Evolutionary conservation across 495 filamentous ascomycete genomes (phyloP).

Genomic region (Thozetella sp.): DNA sequence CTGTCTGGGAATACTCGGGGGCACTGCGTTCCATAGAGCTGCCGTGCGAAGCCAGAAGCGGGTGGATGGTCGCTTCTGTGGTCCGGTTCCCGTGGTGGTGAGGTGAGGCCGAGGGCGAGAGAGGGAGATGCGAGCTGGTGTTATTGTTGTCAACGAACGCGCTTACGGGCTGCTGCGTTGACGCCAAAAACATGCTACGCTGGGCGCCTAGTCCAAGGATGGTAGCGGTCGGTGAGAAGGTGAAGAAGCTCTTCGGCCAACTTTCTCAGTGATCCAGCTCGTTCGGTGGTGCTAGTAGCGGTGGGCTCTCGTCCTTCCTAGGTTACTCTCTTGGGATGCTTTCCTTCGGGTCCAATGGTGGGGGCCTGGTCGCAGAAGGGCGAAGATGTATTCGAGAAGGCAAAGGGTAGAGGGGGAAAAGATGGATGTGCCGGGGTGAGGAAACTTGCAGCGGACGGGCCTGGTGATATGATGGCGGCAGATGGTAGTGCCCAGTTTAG

Average conservation of each 20-base stretch:
- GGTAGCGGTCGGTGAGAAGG: slow-evolving; percentile 21
- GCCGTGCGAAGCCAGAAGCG: slow-evolving; percentile 36
- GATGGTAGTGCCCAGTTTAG: slow-evolving; percentile 14
- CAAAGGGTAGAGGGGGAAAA: slow-evolving; percentile 20
- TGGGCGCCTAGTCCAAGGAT: slow-evolving; percentile 16
- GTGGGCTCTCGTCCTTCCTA: neutral
- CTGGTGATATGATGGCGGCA: slow-evolving; percentile 36
- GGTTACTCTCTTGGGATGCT: neutral
- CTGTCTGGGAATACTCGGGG: slow-evolving; percentile 96
- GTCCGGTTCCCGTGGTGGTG: slow-evolving; percentile 24
- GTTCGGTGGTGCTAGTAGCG: slow-evolving; percentile 24
- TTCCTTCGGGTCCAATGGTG: neutral
- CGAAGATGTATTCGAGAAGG: neutral
- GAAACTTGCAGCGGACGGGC: slow-evolving; percentile 23
- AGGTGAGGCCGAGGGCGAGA: slow-evolving; percentile 24
- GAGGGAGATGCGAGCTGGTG: slow-evolving; percentile 24
- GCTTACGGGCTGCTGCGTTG: slow-evolving; percentile 32
- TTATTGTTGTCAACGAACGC: slow-evolving; percentile 25
- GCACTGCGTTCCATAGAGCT: slow-evolving; percentile 86
- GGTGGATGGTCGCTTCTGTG: slow-evolving; percentile 29
- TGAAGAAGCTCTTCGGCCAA: slow-evolving; percentile 27
- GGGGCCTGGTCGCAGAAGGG: too few relatives aligned
- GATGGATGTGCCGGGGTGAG: slow-evolving; percentile 26
- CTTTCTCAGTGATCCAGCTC: slow-evolving; percentile 17
- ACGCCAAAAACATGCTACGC: slow-evolving; percentile 44